Conservation (phyloP, 2,329 filamentous ascomycete species). For the Byssoonygena ceratinophila region DNA sequence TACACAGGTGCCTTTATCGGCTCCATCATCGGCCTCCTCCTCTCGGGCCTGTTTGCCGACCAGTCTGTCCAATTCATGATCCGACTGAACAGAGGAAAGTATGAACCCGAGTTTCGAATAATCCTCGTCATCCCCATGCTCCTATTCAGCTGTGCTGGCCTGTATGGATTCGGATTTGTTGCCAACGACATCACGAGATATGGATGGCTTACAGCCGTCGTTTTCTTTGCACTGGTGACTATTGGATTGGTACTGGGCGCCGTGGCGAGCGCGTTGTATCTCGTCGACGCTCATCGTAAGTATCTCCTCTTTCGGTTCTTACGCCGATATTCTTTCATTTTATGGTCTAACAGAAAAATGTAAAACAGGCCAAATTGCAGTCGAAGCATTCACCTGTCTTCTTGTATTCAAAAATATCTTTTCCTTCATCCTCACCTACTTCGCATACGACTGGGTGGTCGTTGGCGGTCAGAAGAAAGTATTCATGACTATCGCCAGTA, state of each 20-base stretch:
- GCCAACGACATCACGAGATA: conserved; percentile 51
- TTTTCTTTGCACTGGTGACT: conserved; percentile 76
- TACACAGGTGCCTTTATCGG: conserved; percentile 81
- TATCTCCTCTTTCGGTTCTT: conserved; percentile 18
- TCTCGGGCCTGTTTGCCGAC: conserved; percentile 68
- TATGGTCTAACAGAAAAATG: not conserved
- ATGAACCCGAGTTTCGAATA: conserved; percentile 85
- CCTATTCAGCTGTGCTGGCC: conserved; percentile 62
- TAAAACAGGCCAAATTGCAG: conserved; percentile 57
- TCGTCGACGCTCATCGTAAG: conserved; percentile 83
- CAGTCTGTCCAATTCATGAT: conserved; percentile 61
- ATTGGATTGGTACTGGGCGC: conserved; percentile 87
- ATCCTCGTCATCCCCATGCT: conserved; percentile 73
- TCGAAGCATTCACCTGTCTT: conserved; percentile 82
- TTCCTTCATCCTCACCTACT: conserved; percentile 73
- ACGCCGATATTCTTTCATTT: conserved; percentile 6
- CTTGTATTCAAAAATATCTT: conserved; percentile 94
- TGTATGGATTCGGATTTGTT: conserved; percentile 77
- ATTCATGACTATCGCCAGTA: conserved; percentile 62
- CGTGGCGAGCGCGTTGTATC: conserved; percentile 73
- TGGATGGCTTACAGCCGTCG: conserved; percentile 61
- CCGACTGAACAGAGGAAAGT: conserved; percentile 63
- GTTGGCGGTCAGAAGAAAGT: conserved; percentile 44
- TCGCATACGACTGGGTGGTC: conserved; percentile 73
- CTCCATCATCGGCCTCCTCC: conserved; percentile 61